Percentiles rank a stretch among this genome's conserved stretches.
phyloP scores from a whole-genome alignment of 148 eudicot species.

The Cornus suecica region DNA sequence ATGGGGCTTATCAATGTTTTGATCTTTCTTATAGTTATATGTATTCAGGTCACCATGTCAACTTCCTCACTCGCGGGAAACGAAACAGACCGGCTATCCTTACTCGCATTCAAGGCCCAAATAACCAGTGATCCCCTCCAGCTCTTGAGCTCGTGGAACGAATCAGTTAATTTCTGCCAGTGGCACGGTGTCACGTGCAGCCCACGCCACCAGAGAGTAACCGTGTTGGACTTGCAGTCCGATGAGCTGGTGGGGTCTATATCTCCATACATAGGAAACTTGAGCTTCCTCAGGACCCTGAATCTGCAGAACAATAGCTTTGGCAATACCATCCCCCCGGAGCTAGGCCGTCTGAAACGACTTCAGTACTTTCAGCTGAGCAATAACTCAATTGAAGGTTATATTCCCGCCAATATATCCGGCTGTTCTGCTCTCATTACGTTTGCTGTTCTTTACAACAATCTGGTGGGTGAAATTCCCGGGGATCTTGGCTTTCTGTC shows the following conservation, averaged over 20 bases:
- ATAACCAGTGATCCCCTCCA: neutral
- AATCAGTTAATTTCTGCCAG: conserved; percentile 1
- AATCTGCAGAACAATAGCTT: neutral
- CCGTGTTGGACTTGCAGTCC: neutral
- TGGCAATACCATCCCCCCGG: neutral
- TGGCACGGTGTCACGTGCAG: conserved; percentile 13
- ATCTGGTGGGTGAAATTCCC: conserved; percentile 24
- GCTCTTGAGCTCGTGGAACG: conserved; percentile 3
- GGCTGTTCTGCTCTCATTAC: conserved; percentile 5
- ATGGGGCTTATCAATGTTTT: too few species aligned
- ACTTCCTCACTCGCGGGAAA: too few species aligned
- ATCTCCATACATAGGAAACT: too few species aligned
- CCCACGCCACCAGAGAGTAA: conserved; percentile 4
- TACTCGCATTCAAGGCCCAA: neutral
- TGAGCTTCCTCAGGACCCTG: neutral
- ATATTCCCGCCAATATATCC: neutral
- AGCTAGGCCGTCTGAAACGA: neutral
- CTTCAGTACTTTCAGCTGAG: neutral
- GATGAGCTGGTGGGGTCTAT: neutral
- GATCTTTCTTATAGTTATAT: too few species aligned
- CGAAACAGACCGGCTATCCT: neutral
- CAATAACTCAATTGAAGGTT: conserved; percentile 5
- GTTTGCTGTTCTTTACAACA: conserved; percentile 8
- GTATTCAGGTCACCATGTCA: too few species aligned
- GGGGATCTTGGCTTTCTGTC: conserved; percentile 15